phyloP scores from a whole-genome alignment of 1,284 basidiomycete genomes.

The Cryptococcus maquisensis region DNA sequence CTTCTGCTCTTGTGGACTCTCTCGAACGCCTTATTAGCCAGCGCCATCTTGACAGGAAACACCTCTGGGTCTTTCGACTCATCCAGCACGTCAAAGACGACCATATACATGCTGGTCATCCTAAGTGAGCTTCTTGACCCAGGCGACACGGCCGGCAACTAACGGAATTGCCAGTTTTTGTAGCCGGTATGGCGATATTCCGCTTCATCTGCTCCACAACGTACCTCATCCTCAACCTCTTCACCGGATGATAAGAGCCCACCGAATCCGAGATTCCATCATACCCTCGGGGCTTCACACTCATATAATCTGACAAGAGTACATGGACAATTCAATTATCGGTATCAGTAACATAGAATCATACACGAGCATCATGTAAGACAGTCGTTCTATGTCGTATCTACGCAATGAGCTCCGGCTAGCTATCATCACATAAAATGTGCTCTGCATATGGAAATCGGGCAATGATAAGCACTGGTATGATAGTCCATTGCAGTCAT shows the following conservation, averaged over 20 bases:
- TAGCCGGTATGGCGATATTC: constrained; percentile 48
- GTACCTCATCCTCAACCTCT: constrained; percentile 61
- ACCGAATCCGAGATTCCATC: no score
- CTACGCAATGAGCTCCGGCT: no score
- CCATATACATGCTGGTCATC: constrained; percentile 43
- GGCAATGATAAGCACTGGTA: no score
- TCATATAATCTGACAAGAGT: no score
- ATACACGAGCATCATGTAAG: no score
- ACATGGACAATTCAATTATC: no score
- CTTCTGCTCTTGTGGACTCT: constrained; percentile 44
- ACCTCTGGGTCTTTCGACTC: constrained; percentile 60
- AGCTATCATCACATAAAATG: no score
- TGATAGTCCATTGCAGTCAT: no score
- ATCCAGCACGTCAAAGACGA: constrained; percentile 53
- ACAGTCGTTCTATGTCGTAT: no score
- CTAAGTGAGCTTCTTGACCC: constrained; percentile 40
- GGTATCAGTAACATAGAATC: no score
- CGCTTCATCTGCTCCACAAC: constrained; percentile 62
- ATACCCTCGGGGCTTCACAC: no score
- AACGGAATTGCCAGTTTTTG: constrained; percentile 35
- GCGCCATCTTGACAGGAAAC: constrained; percentile 74
- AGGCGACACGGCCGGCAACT: neutral
- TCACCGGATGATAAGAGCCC: constrained; percentile 54
- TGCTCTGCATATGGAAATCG: no score
- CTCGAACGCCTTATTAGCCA: constrained; percentile 66